Percentiles rank a stretch among this genome's conserved stretches.
Conservation (phyloP, 345 rosid species). For the Isatis tinctoria region DNA sequence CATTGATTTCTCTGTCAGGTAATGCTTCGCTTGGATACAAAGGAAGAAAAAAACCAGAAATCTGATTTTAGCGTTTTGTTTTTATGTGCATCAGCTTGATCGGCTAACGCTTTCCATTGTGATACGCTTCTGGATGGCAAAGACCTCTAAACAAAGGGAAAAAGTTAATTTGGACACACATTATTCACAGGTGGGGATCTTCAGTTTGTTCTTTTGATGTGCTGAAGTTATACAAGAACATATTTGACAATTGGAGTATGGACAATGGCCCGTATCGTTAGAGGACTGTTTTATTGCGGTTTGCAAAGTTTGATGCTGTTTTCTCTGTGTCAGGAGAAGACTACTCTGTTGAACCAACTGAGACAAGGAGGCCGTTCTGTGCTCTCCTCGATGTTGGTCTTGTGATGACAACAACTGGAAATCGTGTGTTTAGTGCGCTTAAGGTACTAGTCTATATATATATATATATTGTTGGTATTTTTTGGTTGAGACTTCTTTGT, state of each 20-base stretch:
- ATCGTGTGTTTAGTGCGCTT: conserved; percentile 15
- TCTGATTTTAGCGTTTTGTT: no score
- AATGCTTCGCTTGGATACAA: no score
- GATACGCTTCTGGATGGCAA: conserved; percentile 77
- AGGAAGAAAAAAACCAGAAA: no score
- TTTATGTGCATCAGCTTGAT: no score
- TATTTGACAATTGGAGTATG: neutral
- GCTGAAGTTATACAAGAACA: neutral
- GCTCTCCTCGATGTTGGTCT: conserved; percentile 19
- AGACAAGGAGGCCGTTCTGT: conserved; percentile 9
- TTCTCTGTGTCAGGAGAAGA: conserved; percentile 13
- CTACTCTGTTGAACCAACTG: conserved; percentile 8
- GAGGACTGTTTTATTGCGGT: neutral
- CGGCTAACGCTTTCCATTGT: conserved; percentile 63
- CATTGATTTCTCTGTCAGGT: no score
- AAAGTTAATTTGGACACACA: conserved; percentile 98
- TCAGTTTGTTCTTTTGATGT: neutral
- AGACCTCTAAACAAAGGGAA: no score
- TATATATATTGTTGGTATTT: neutral
- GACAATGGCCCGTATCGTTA: neutral
- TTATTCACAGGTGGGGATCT: conserved; percentile 57
- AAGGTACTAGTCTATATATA: neutral
- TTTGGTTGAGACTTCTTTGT: neutral
- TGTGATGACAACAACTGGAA: conserved; percentile 11
- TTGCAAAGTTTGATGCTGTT: neutral